Conservation (phyloP, 495 filamentous ascomycete genomes). For the Lindgomyces ingoldianus region DNA sequence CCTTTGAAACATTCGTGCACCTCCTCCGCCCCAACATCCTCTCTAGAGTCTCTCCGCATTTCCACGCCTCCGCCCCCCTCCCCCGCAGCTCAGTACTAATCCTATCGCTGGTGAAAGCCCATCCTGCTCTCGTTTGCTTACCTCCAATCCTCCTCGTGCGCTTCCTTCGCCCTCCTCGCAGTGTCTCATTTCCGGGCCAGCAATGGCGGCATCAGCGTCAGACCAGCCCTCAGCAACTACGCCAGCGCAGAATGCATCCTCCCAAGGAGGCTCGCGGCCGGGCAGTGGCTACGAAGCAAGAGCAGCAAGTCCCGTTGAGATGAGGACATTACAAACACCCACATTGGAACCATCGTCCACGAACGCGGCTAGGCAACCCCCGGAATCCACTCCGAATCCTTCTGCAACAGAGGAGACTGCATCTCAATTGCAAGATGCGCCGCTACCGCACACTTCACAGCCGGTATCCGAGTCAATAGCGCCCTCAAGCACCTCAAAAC, state of each 20-base stretch:
- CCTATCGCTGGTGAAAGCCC: neutral
- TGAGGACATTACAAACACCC: conserved; percentile 32
- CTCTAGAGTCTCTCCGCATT: neutral
- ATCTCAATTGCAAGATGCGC: neutral
- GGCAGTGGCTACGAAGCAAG: conserved; percentile 11
- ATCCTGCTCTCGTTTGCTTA: neutral
- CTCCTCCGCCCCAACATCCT: too few species aligned
- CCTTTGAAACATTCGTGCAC: neutral
- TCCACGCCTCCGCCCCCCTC: neutral
- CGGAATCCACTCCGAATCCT: conserved; percentile 4
- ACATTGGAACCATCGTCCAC: neutral
- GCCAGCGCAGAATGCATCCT: conserved; percentile 4
- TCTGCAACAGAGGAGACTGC: neutral
- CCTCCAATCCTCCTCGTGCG: neutral
- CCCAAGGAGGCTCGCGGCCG: conserved; percentile 2
- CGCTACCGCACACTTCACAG: neutral
- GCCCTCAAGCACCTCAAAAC: neutral
- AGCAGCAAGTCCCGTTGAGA: conserved; percentile 31
- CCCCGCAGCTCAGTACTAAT: conserved; percentile 1
- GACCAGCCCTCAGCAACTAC: conserved; percentile 13
- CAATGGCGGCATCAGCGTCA: conserved; percentile 23
- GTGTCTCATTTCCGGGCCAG: conserved; percentile 1
- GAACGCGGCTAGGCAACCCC: neutral
- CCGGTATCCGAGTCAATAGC: neutral
- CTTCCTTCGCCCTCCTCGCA: neutral